Percentiles rank a stretch among this genome's conserved stretches.
Conservation (phyloP, 2,329 filamentous ascomycete species). For the Claviceps fusiformis region DNA sequence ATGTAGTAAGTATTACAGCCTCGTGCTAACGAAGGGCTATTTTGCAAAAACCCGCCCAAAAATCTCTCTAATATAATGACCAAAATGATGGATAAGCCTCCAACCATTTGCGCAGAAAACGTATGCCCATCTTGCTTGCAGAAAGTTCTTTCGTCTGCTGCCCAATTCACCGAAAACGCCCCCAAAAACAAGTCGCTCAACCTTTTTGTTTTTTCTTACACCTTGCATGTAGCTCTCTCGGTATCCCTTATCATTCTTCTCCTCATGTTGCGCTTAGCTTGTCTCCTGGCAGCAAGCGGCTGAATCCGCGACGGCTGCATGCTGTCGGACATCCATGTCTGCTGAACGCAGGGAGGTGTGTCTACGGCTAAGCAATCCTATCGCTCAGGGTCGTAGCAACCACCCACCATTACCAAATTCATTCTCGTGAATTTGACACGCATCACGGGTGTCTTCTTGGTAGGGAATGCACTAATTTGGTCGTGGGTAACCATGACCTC, state of each 20-base stretch:
- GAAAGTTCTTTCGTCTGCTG: background rate
- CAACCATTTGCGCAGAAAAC: background rate
- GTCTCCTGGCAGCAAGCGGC: constrained; percentile 3
- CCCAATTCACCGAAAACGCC: background rate
- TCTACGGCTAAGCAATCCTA: constrained; percentile 13
- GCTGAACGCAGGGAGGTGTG: background rate
- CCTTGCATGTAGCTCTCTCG: background rate
- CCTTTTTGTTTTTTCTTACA: background rate
- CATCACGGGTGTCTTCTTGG: constrained; percentile 90
- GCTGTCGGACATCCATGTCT: background rate
- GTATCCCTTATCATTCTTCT: background rate
- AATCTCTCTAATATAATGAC: background rate
- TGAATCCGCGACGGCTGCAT: constrained; percentile 4
- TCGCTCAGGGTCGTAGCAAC: constrained; percentile 47
- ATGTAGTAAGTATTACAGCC: background rate
- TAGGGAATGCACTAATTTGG: constrained; percentile 87
- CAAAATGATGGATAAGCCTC: background rate
- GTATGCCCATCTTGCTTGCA: background rate
- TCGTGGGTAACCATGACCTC: constrained; percentile 84
- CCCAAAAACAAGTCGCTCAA: background rate
- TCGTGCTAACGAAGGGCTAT: background rate
- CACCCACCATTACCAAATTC: constrained; percentile 83
- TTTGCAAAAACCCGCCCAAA: background rate
- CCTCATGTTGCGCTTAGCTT: constrained; percentile 3
- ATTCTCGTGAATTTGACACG: constrained; percentile 89